Evolutionary conservation across 2,329 filamentous ascomycete species (phyloP), one percentile per base, ranked within the genome.

Genomic region (Alternaria dauci): DNA sequence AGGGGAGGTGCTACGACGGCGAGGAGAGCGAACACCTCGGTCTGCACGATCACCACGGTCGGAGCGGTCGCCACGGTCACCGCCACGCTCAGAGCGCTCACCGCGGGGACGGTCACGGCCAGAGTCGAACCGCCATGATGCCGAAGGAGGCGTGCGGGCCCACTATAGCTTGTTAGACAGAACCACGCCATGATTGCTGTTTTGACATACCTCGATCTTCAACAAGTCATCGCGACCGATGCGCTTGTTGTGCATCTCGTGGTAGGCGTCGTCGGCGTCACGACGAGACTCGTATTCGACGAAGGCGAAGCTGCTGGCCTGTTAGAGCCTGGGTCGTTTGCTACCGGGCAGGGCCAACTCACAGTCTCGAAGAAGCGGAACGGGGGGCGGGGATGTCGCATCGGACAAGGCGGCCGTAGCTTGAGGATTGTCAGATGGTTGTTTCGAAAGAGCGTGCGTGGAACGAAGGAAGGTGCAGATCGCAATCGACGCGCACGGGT

Each of bases 171-270:
- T 43, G 63, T 76, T 58, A 75, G 73, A 43, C 52, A 55, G 50
- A 58, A 36, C 30, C 28, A 23, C 42, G 36, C 55, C 50, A 47
- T 42, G 16, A 25, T 14, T 16, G 11, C 11, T 36, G 26, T 16
- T 23, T 36, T 41, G 30, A 71, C 55, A 57, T 87, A 97, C 95
- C 88, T 99, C 95, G 69, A 99, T 98, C 85, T 99, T 99, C 83
- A 99, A 80, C 61, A 97, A 84, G 75, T 99, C 95, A 77, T 99
- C 95, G 65, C 94, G 91, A 48, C 93, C 94, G 72, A 99, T 93
- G 70, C 94, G 93, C 88, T 97, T 97, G 85, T 98, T 98, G 79
- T 99, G 95, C 95, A 99, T 99, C 84, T 99, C 95, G 80, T 99
- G 93, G 79, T 99, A 99, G 48, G 95, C 95, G 83, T 99, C 95